Evolutionary conservation across 1,139 yeast species (phyloP), one percentile per base, ranked within the genome.

Genomic region (Tardiomyces depauwii): DNA sequence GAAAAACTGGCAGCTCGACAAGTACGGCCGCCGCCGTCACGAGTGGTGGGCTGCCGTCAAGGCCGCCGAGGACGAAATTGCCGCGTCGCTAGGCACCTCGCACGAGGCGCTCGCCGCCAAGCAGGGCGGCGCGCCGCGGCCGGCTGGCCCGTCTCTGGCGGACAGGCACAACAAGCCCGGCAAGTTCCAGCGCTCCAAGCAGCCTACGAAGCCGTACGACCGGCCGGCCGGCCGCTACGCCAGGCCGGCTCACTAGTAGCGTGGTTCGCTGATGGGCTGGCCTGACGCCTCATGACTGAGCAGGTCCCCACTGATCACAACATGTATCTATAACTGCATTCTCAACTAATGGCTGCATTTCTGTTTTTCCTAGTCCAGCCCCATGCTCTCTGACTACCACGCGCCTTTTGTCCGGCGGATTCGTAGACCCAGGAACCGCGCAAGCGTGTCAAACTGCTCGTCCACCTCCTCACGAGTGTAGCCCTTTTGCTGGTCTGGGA

Each of bases 1-100:
- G 97, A 85, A 84, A 60, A 91, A 89, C 62, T 91, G 97, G 97
- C 67, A 76, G 30, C 76, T 88, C 81, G 96, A 87, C 59, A 66
- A 79, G 55, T 86, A 80, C 58, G 63, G 70, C 12, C 74, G 96
- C 61, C 81, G 81, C 64, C 78, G 82, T 61, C 77, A 72, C 59
- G 95, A 87, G 58, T 88, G 96, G 96, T 85, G 83, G 66, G 70
- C 74, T 42, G 57, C 77, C 36, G 76, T 85, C 32, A 87, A 83
- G 59, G 80, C 80, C 45, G 84, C 81, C 57, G 94, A 85, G 59
- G 71, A 70, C 46, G 50, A 44, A 38, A 51, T 59, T 14, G 48
- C 56, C 12, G 21, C 19, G n/a, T 10, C 18, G 6, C 39, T 36
- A 4, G 19, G 19, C 36, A 30, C 36, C 5, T 30, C 36, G 5